Conservation (phyloP, 163 green algal species). For the Scenedesmus sp. region DNA sequence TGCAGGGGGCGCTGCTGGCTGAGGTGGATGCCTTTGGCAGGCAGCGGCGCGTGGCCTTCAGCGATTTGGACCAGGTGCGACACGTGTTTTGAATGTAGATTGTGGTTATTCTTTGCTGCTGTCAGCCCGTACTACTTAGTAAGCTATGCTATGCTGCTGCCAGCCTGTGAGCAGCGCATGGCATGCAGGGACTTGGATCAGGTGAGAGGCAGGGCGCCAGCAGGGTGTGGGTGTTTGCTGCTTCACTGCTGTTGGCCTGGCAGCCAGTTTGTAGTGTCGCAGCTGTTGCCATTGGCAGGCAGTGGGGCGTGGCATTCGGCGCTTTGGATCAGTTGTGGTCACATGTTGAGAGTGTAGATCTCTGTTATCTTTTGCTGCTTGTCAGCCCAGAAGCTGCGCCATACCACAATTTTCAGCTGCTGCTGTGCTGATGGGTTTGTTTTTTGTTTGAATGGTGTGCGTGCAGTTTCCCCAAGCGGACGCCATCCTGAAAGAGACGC, state of each 20-base stretch:
- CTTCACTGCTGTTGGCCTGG: too few relatives aligned
- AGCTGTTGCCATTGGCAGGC: not conserved
- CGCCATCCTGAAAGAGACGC: constrained; percentile 67
- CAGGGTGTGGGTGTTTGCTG: too few relatives aligned
- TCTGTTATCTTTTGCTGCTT: not conserved
- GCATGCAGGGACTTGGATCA: not conserved
- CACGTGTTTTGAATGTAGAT: not conserved
- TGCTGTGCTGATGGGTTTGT: not conserved
- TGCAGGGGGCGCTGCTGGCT: constrained; percentile 45
- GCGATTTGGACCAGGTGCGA: not conserved
- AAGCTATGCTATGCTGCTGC: too few relatives aligned
- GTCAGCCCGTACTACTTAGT: too few relatives aligned
- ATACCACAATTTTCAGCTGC: not conserved
- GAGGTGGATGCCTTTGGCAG: constrained; percentile 49
- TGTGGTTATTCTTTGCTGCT: not conserved
- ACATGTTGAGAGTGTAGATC: not conserved
- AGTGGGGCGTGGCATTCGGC: not conserved
- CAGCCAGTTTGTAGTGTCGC: too few relatives aligned
- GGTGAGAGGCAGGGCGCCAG: not conserved
- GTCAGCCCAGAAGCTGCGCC: too few relatives aligned
- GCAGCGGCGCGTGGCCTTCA: not conserved
- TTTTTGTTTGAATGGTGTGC: too few relatives aligned
- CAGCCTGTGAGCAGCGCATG: not conserved
- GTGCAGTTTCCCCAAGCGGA: constrained; percentile 61
- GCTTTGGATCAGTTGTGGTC: too few relatives aligned